Evolutionary conservation across 495 filamentous ascomycete species (phyloP).

Genomic region (Penicillium steckii): DNA sequence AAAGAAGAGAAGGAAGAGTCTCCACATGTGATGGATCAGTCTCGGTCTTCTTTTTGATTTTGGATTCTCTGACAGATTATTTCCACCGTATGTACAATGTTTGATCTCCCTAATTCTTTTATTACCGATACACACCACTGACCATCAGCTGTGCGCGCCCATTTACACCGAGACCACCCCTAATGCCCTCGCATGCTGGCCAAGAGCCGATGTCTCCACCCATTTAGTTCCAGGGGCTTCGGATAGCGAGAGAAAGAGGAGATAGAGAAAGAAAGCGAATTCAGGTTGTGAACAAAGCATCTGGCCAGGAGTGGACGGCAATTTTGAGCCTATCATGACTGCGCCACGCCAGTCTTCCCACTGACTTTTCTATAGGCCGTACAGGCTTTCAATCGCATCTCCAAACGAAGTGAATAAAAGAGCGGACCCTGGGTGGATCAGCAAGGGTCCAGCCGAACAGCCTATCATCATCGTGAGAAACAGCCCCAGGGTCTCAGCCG

Average conservation of each 20-base stretch:
- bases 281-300: background rate
- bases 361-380: too few relatives aligned
- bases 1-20: constrained; percentile 11
- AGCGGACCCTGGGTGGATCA: background rate
- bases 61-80: too few relatives aligned
- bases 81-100: too few relatives aligned
- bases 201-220: background rate
- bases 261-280: background rate
- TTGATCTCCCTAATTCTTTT: too few relatives aligned
- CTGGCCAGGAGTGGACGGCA: background rate
- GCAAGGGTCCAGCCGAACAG: background rate
- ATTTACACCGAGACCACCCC: background rate
- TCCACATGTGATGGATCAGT: constrained; percentile 18
- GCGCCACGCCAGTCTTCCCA: too few relatives aligned
- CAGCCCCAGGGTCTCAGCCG: background rate
- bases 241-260: too few relatives aligned
- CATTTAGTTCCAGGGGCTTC: background rate
- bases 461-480: background rate
- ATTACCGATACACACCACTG: too few relatives aligned
- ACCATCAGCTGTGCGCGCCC: background rate
- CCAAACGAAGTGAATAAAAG: background rate
- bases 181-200: background rate
- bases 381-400: background rate
- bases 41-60: too few relatives aligned
- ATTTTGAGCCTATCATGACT: background rate